Evolutionary conservation across 2,329 filamentous ascomycete genomes (phyloP).

Genomic region (Fusarium agapanthi): DNA sequence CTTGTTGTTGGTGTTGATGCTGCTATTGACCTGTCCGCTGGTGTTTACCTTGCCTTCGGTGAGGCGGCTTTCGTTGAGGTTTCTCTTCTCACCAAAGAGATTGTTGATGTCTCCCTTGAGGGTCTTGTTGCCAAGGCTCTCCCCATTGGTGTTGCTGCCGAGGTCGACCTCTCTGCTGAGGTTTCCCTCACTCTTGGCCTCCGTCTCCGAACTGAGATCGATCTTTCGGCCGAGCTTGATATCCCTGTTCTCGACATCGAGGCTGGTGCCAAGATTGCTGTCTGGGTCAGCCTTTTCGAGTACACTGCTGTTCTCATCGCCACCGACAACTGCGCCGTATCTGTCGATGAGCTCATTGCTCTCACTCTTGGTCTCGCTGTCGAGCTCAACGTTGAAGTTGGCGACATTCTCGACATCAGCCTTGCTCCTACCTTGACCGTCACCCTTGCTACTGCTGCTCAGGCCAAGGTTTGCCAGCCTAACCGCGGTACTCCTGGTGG

Average conservation of each 20-base stretch:
- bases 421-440: slow-evolving; percentile 53
- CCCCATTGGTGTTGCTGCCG: slow-evolving; percentile 37
- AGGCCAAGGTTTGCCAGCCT: slow-evolving; percentile 27
- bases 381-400: slow-evolving; percentile 36
- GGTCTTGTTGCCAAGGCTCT: slow-evolving; percentile 41
- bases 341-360: slow-evolving; percentile 31
- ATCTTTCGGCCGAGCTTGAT: slow-evolving; percentile 46
- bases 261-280: slow-evolving; percentile 54
- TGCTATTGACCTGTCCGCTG: slow-evolving; percentile 58
- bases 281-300: slow-evolving; percentile 64
- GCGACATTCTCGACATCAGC: slow-evolving; percentile 48
- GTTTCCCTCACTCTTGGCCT: slow-evolving; percentile 59
- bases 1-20: slow-evolving; percentile 60
- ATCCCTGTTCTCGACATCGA: slow-evolving; percentile 44
- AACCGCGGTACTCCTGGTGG: slow-evolving; percentile 26
- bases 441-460: slow-evolving; percentile 42
- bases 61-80: slow-evolving; percentile 54
- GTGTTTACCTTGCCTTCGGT: slow-evolving; percentile 57
- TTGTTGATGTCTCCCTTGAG: slow-evolving; percentile 53
- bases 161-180: slow-evolving; percentile 50
- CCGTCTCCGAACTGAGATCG: slow-evolving; percentile 59
- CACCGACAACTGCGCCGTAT: slow-evolving; percentile 49
- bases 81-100: slow-evolving; percentile 52
- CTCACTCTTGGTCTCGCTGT: slow-evolving; percentile 39
- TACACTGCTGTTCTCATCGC: slow-evolving; percentile 55